A percentile compares a stretch with the other conserved stretches of the same genome.
Conservation (phyloP, 768 basidiomycete genomes). For the Solioccasus polychromus region DNA sequence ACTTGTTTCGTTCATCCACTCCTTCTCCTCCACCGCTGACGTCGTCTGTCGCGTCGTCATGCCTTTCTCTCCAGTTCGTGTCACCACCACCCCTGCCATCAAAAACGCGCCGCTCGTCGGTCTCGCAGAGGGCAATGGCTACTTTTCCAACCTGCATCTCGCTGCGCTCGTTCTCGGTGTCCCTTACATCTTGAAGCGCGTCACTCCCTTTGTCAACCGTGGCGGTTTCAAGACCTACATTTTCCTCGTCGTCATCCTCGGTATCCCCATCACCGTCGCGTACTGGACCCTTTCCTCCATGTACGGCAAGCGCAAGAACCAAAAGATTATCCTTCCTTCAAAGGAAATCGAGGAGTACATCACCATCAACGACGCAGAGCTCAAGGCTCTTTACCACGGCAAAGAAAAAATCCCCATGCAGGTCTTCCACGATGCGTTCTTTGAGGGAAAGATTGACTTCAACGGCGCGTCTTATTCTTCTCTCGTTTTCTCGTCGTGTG, state of each 20-base stretch:
- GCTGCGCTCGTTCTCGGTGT: constrained; percentile 72
- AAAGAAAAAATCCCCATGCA: constrained; percentile 97
- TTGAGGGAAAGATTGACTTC: constrained; percentile 94
- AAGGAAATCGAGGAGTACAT: constrained; percentile 89
- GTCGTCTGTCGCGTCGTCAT: constrained; percentile 27
- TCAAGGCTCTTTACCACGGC: constrained; percentile 76
- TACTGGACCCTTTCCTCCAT: constrained; percentile 91
- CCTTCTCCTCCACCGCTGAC: constrained; percentile 7
- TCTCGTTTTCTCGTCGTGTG: neutral
- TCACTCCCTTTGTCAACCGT: constrained; percentile 78
- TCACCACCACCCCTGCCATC: constrained; percentile 72
- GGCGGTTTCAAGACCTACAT: constrained; percentile 85
- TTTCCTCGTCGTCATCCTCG: constrained; percentile 72
- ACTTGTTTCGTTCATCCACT: constrained; percentile 18
- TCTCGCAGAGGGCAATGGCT: constrained; percentile 81
- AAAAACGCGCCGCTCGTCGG: constrained; percentile 83
- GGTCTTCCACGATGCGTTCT: constrained; percentile 95
- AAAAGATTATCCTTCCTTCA: constrained; percentile 81
- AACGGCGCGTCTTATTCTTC: constrained; percentile 66
- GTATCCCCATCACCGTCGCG: constrained; percentile 70
- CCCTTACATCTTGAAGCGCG: constrained; percentile 80
- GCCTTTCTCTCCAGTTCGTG: constrained; percentile 49
- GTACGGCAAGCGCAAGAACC: constrained; percentile 78
- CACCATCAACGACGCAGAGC: constrained; percentile 78
- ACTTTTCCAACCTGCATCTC: constrained; percentile 80